phyloP scores from a whole-genome alignment of 768 basidiomycete species.

The Royoungia palumana region DNA sequence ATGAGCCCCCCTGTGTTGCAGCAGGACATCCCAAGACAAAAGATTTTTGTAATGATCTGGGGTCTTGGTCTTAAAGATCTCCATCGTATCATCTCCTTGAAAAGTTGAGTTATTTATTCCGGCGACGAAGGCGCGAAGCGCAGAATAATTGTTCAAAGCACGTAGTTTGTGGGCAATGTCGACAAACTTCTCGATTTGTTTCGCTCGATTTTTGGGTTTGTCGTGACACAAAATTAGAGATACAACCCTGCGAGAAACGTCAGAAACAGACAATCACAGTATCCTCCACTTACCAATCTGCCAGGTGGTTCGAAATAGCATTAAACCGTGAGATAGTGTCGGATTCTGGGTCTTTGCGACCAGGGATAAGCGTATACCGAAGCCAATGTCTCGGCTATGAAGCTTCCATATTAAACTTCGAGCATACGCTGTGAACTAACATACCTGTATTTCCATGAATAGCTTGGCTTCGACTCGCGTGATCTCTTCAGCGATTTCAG shows the following conservation, averaged over 20 bases:
- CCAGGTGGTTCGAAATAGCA: constrained; percentile 75
- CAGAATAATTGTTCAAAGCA: constrained; percentile 87
- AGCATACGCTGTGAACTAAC: constrained; percentile 12
- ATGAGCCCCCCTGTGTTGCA: constrained; percentile 79
- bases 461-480: constrained; percentile 66
- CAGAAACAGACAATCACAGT: neutral
- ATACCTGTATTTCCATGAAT: constrained; percentile 76
- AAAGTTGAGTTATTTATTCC: constrained; percentile 85
- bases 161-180: constrained; percentile 80
- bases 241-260: constrained; percentile 62
- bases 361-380: constrained; percentile 67
- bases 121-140: constrained; percentile 88
- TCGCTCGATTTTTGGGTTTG: constrained; percentile 67
- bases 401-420: neutral
- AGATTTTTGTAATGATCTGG: constrained; percentile 75
- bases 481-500: constrained; percentile 81
- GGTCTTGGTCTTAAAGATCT: constrained; percentile 61
- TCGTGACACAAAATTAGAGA: constrained; percentile 89
- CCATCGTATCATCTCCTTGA: constrained; percentile 73
- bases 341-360: constrained; percentile 57
- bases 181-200: constrained; percentile 85
- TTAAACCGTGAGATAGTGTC: constrained; percentile 77
- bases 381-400: constrained; percentile 85
- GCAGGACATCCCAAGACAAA: constrained; percentile 78
- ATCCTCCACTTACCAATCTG: constrained; percentile 59